Evolutionary conservation across 2,329 filamentous ascomycete genomes (phyloP), one percentile per base, ranked within the genome.

Genomic region (Fusarium napiforme): DNA sequence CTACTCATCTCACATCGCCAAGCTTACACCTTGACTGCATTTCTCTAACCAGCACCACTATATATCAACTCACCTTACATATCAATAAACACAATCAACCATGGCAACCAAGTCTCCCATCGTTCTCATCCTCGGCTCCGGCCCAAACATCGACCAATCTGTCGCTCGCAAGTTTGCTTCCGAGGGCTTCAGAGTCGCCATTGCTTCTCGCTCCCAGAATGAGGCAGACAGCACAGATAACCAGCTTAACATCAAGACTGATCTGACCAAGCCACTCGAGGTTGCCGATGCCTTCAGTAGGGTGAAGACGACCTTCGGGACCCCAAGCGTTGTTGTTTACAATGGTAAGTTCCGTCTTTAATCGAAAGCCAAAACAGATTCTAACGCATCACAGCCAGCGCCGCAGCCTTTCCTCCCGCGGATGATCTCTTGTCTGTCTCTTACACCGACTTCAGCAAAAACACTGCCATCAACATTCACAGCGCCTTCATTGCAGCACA

Each of bases 201-300:
- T 79, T 15, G 77, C 73, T n/a, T 67, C 78, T 9, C 73, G 76
- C 3, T 77, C 72, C 0, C 30, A 75, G 15, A 62, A 73, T 1
- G 72, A 78, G 9, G 57, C 45, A 7, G 73, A 79, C 1, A 73
- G 71, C 61, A 77, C 71, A 0, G 62, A 69, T 0, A 42, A 47
- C 2, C 74, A 73, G 18, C 76, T 85, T 21, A 81, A 82, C 42
- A 76, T 85, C 37, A 74, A 78, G 42, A 80, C 79, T 4, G 83
- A 85, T 69, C 81, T 85, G 4, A 69, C 78, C 43, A 77, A 83
- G 7, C 79, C 82, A 5, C 67, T 67, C 1, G 60, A 66, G 9
- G 59, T 77, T 3, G 18, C 61, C 1, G 65, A 64, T 32, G 67
- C 67, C 4, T 78, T 78, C 15, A 36, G 42, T 1, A 73, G 60